phyloP scores from a whole-genome alignment of 345 rosid species.

The Syzygium aromaticum region DNA sequence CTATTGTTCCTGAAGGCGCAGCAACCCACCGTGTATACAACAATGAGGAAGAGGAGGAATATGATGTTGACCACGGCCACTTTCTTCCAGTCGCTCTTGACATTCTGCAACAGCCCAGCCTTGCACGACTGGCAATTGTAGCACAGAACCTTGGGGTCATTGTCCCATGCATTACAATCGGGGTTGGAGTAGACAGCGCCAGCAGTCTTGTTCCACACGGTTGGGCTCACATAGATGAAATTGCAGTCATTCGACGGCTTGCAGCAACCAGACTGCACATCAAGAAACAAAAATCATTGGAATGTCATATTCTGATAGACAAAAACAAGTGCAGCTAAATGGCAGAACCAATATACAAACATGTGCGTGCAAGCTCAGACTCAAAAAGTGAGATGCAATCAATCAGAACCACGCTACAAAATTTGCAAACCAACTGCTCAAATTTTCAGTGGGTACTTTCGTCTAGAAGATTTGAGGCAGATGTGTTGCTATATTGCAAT shows the following conservation, averaged over 20 bases:
- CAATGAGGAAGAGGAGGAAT: constrained; percentile 62
- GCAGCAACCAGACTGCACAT: constrained; percentile 83
- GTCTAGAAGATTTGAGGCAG: background rate
- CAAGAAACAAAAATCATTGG: background rate
- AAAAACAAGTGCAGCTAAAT: background rate
- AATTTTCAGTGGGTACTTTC: background rate
- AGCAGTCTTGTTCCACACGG: constrained; percentile 36
- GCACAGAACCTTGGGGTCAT: constrained; percentile 30
- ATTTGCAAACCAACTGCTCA: background rate
- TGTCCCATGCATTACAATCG: constrained; percentile 56
- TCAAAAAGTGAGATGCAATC: background rate
- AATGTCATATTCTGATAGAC: background rate
- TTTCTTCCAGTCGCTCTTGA: constrained; percentile 68
- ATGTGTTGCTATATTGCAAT: background rate
- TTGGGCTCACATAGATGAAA: constrained; percentile 46
- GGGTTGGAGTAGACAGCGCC: constrained; percentile 17
- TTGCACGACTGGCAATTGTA: constrained; percentile 80
- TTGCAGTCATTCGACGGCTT: constrained; percentile 74
- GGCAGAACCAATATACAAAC: background rate
- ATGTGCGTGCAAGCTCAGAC: background rate
- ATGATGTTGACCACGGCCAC: constrained; percentile 55
- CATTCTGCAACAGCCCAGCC: constrained; percentile 72
- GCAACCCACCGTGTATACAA: constrained; percentile 70
- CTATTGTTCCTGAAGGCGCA: constrained; percentile 80
- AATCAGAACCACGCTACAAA: background rate